phyloP scores from a whole-genome alignment of 139 green algal species.

The Chlorella sp. region DNA sequence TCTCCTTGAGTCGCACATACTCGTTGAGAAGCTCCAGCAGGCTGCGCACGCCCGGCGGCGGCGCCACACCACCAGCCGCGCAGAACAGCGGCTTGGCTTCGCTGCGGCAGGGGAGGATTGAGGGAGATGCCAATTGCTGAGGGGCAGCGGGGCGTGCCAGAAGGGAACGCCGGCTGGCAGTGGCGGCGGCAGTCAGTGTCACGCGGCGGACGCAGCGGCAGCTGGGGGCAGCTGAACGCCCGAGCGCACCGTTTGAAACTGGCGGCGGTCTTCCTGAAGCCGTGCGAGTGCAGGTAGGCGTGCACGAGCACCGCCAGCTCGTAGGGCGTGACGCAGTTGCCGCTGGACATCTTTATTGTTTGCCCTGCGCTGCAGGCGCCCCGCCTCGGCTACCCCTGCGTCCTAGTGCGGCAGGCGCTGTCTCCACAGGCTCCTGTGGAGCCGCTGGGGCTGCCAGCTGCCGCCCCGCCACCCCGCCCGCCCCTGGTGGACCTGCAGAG shows the following conservation, averaged over 20 bases:
- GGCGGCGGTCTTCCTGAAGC: neutral
- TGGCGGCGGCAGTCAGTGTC: neutral
- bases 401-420: too few relatives aligned
- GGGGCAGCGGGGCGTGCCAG: neutral
- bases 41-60: neutral
- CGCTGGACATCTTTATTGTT: too few relatives aligned
- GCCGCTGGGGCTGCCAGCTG: too few relatives aligned
- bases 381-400: too few relatives aligned
- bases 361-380: too few relatives aligned
- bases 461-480: too few relatives aligned
- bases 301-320: conserved; percentile 9
- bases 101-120: neutral
- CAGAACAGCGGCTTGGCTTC: conserved; percentile 17
- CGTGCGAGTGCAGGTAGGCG: neutral
- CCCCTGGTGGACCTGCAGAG: too few relatives aligned
- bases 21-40: conserved; percentile 16
- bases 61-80: neutral
- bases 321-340: neutral
- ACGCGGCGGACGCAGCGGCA: neutral
- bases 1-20: conserved; percentile 22
- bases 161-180: neutral
- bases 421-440: too few relatives aligned
- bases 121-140: too few relatives aligned
- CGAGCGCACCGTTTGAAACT: conserved; percentile 17
- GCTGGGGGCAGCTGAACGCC: neutral